A percentile compares a stretch with the other conserved stretches of the same genome.
Conservation (phyloP, 2,329 filamentous ascomycete species). For the Colletotrichum salicis region DNA sequence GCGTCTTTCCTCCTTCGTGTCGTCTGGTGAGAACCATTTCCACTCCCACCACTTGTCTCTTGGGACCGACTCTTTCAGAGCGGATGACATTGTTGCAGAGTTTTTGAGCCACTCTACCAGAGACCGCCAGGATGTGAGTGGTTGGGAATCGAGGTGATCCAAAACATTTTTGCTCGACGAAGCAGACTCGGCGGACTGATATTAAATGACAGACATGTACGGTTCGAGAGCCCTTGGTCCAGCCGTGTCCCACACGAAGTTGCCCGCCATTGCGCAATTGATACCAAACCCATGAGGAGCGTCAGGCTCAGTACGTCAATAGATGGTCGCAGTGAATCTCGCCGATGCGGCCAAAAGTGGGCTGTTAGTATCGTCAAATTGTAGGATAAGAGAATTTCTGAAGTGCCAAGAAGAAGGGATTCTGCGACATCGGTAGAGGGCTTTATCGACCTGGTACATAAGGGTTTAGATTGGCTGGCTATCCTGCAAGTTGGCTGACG, state of each 20-base stretch:
- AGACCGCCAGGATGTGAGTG: neutral
- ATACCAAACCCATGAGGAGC: neutral
- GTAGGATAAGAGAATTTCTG: neutral
- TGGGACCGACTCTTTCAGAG: neutral
- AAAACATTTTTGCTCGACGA: neutral
- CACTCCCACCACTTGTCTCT: constrained; percentile 48
- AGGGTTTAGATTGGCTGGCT: neutral
- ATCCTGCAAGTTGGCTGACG: neutral
- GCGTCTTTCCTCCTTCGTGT: constrained; percentile 45
- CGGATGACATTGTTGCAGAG: neutral
- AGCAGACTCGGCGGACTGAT: neutral
- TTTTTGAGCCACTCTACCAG: neutral
- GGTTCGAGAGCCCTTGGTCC: no score
- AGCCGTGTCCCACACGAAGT: neutral
- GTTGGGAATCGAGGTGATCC: no score
- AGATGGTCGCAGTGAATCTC: neutral
- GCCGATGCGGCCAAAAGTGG: neutral
- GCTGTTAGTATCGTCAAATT: neutral
- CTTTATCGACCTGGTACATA: no score
- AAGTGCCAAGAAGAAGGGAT: no score
- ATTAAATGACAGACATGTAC: neutral
- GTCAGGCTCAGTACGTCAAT: no score
- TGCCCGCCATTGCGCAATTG: constrained; percentile 9
- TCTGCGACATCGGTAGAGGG: neutral
- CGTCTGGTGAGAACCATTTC: constrained; percentile 60